phyloP scores from a whole-genome alignment of 306 rosid genomes.

The Castanopsis chinensis region DNA sequence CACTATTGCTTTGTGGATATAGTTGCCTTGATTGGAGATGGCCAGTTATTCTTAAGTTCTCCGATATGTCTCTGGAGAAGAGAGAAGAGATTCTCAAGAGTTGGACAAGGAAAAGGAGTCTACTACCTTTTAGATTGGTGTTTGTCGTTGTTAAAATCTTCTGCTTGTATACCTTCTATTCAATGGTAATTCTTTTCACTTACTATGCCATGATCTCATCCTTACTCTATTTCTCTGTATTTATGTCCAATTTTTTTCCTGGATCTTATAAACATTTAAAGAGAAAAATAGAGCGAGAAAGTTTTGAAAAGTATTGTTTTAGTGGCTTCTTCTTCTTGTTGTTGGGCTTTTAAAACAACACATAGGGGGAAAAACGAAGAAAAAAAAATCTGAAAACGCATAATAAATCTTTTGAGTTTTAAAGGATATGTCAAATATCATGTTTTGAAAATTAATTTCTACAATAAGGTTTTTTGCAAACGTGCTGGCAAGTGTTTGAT shows the following conservation, averaged over 20 bases:
- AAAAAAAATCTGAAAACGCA: not conserved
- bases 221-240: not conserved
- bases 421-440: too few relatives aligned
- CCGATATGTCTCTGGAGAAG: constrained; percentile 70
- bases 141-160: constrained; percentile 61
- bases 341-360: too few relatives aligned
- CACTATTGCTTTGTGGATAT: constrained; percentile 63
- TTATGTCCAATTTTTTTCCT: too few relatives aligned
- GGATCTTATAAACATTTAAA: too few relatives aligned
- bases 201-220: not conserved
- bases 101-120: constrained; percentile 58
- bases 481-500: not conserved
- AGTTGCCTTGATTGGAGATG: constrained; percentile 55
- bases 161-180: constrained; percentile 67
- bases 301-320: too few relatives aligned
- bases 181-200: constrained; percentile 54
- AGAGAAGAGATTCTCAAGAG: constrained; percentile 60
- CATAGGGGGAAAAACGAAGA: too few relatives aligned
- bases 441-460: not conserved
- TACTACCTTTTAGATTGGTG: constrained; percentile 42
- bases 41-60: constrained; percentile 74
- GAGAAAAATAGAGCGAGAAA: too few relatives aligned
- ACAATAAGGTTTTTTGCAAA: not conserved
- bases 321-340: too few relatives aligned
- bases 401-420: not conserved